Percentiles rank a stretch among this genome's conserved stretches.
These are phyloP conservation scores for Daldinia eschscholtzii DNA, from an alignment of 2,329 filamentous ascomycete genomes.

Conservation along the genomic window DNA sequence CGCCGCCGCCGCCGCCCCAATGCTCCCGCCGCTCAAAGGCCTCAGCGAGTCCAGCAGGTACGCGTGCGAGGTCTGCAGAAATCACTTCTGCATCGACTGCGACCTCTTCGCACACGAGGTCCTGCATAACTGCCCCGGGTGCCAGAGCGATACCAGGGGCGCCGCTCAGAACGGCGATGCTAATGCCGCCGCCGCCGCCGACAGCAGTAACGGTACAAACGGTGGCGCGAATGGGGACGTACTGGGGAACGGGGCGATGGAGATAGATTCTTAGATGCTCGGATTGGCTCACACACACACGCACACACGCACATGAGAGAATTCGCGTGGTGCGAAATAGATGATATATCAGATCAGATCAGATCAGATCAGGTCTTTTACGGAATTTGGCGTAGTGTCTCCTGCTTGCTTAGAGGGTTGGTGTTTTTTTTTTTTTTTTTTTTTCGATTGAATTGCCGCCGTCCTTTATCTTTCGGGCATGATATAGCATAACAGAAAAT, in stretches of 20 bases:
- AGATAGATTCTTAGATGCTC: slow-evolving; percentile 55
- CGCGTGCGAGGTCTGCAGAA: slow-evolving; percentile 85
- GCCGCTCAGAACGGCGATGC: slow-evolving; percentile 31
- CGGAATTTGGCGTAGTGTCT: neutral
- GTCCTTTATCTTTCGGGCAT: neutral
- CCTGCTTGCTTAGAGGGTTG: neutral
- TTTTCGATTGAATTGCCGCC: neutral
- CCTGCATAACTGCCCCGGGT: slow-evolving; percentile 95
- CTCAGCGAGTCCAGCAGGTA: slow-evolving; percentile 90
- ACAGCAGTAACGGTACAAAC: slow-evolving; percentile 22
- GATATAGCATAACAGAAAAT: neutral
- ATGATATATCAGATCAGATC: neutral
- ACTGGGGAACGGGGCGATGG: slow-evolving; percentile 58
- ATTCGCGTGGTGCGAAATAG: neutral
- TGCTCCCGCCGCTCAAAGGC: slow-evolving; percentile 63
- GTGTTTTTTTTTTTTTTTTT: no score
- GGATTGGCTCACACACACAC: neutral
- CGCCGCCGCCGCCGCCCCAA: slow-evolving; percentile 29
- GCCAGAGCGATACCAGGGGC: slow-evolving; percentile 68
- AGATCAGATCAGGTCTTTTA: neutral
- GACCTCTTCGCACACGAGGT: slow-evolving; percentile 96
- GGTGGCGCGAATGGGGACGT: slow-evolving; percentile 33
- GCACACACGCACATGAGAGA: neutral
- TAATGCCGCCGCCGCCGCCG: slow-evolving; percentile 35
- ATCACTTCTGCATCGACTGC: slow-evolving; percentile 98